Evolutionary conservation across 2,329 filamentous ascomycete genomes (phyloP), one percentile per base, ranked within the genome.

Genomic region (Pseudophaeomoniella oleicola): DNA sequence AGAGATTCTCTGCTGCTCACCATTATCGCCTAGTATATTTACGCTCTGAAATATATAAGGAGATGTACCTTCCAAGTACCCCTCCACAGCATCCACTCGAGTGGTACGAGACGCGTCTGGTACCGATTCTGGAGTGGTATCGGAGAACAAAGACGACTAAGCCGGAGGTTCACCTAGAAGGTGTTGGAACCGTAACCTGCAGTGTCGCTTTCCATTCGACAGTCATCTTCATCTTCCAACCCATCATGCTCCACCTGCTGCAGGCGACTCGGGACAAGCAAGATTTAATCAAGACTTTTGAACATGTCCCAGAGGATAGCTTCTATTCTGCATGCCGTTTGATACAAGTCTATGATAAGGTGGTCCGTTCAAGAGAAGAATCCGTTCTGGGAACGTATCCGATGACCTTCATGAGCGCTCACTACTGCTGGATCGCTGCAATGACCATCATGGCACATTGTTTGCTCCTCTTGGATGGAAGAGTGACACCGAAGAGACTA

Each of bases 11-110:
- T 15, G 39, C 40, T 16, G 41, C 34, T 13, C 47, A 51, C 35
- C 47, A 52, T 39, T 52, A 51, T 37, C 46, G 49, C 2, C 44
- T 53, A 9, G 46, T 52, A 4, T 51, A 52, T 34, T 37, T 51
- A 17, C 48, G 50, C 2, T 51, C 50, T 13, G 47, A 53, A 33
- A 47, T 53, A 16, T 51, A 47, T 34, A 43, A 35, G 17, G 41
- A 42, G 5, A 18, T 41, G 3, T 44, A 44, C 19, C 36, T 43
- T n/a, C 36, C 40, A 6, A 37, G 39, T 32, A 18, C 22, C 12
- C 30, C 36, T 16, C 37, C 16, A 32, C 22, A 30, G 12, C 37
- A 37, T 19, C 34, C 34, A 14, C 31, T 41, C 14, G 15, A 31
- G n/a, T 45, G 44, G 42, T 44, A 41, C 30, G 34, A 43, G 16